Conservation (phyloP, 306 rosid species). For the Quercus cerris region DNA sequence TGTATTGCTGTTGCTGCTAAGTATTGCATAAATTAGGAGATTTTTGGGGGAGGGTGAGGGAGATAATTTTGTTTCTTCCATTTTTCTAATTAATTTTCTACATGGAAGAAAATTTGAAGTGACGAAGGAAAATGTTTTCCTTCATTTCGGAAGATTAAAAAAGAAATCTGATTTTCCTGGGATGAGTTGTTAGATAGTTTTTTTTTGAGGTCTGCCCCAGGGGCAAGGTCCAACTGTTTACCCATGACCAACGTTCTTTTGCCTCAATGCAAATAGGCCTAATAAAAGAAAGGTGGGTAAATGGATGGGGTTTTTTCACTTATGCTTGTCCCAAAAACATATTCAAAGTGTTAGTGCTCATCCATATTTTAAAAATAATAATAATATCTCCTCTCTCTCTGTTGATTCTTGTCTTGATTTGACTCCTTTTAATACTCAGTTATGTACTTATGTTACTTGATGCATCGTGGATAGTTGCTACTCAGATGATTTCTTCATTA, state of each 20-base stretch:
- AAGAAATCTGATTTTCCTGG: too few species aligned
- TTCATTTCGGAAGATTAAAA: background rate
- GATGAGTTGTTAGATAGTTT: too few species aligned
- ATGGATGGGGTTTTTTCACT: background rate
- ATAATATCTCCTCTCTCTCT: background rate
- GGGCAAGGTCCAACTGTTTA: too few species aligned
- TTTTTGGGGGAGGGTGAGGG: background rate
- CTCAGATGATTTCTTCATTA: background rate
- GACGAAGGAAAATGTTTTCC: background rate
- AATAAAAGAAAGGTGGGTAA: too few species aligned
- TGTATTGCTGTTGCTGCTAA: background rate
- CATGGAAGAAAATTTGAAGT: background rate
- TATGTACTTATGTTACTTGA: background rate
- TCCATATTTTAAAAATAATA: background rate
- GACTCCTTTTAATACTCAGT: background rate
- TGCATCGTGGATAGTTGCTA: background rate
- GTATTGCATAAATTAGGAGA: background rate
- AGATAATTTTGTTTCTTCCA: background rate
- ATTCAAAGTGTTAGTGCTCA: background rate
- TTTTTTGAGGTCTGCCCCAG: too few species aligned
- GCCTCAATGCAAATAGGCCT: too few species aligned
- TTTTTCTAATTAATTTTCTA: background rate
- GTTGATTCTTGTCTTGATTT: too few species aligned
- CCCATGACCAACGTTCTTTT: too few species aligned
- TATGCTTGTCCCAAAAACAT: background rate